These are phyloP conservation scores for Blastobotrys ciferrii DNA, from an alignment of 1,139 yeast species.

Conservation along the genomic window DNA sequence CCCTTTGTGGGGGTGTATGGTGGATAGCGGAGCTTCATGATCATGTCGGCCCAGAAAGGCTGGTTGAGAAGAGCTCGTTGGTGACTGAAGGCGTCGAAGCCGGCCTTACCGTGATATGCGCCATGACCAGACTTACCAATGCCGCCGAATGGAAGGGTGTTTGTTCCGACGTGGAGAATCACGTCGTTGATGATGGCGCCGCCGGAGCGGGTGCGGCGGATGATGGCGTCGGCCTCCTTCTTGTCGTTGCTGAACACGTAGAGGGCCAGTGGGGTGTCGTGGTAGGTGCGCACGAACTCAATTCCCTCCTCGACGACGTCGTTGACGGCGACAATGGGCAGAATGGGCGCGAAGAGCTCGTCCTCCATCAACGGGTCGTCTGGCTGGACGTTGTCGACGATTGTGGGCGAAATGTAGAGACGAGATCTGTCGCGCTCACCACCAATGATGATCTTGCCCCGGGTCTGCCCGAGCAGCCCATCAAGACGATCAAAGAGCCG, in stretches of 20 bases:
- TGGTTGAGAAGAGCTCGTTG: slow-evolving; percentile 68
- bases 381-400: slow-evolving; percentile 60
- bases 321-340: slow-evolving; percentile 65
- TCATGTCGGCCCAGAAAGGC: slow-evolving; percentile 62
- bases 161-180: slow-evolving; percentile 65
- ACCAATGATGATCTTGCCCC: slow-evolving; percentile 58
- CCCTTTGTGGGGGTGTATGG: slow-evolving; percentile 51
- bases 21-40: slow-evolving; percentile 64
- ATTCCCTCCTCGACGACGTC: slow-evolving; percentile 50
- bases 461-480: slow-evolving; percentile 48
- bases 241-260: slow-evolving; percentile 66
- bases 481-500: slow-evolving; percentile 53
- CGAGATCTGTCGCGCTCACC: slow-evolving; percentile 48
- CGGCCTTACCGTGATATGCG: slow-evolving; percentile 70
- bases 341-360: slow-evolving; percentile 83
- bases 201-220: slow-evolving; percentile 66
- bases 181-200: slow-evolving; percentile 71
- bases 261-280: slow-evolving; percentile 83
- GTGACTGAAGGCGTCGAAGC: slow-evolving; percentile 75
- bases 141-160: slow-evolving; percentile 87
- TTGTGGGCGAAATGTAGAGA: slow-evolving; percentile 72
- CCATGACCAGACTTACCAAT: slow-evolving; percentile 77
- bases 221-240: slow-evolving; percentile 51
- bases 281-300: slow-evolving; percentile 46
- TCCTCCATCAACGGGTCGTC: slow-evolving; percentile 69